Evolutionary conservation across 805 yeast species (phyloP), one percentile per base, ranked within the genome.

Genomic region (Yarrowia sp.): DNA sequence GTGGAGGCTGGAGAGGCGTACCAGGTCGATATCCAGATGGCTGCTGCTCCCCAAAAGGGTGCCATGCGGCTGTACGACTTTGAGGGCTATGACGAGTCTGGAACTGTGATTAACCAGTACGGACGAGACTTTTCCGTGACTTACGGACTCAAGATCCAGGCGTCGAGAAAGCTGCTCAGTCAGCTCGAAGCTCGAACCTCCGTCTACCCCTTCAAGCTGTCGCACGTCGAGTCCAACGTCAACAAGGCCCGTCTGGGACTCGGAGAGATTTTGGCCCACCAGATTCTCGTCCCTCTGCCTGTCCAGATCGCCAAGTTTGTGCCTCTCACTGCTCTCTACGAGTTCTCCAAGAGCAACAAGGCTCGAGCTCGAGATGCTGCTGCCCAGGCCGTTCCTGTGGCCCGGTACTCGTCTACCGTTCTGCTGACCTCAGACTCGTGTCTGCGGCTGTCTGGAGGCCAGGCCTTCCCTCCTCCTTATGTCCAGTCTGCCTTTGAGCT

Each of bases 171-270:
- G 67, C 80, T 92, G 65, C 80, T 92, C 69, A 80, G 85, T 35
- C 83, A 83, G 67, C 83, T 90, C 69, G 97, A 92, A 76, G 84
- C 83, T 69, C 79, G 83, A 54, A 81, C 84, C 70, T 89, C 97
- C 28, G 98, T 95, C 35, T 93, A 85, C 76, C 98, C 99, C 65
- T 90, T 93, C 81, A 93, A 91, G 77, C 81, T 92, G 69, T 81
- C 91, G 40, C 88, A 90, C 76, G 78, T 90, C 52, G 82, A 90
- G 16, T 64, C 74, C 24, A 91, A 88, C 68, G 76, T 88, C 69
- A 83, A 80, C 71, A 78, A 83, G 19, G 81, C 85, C 67, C 85
- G 87, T 77, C 81, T 92, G 67, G 98, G 97, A 35, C 80, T 91
- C 73, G 78, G 83, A 61, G 98, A 92, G 79, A 82, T 91, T 69